Base-by-base conservation (phyloP, 768 basidiomycete species). In the Thelephora aurantiotincta region DNA sequence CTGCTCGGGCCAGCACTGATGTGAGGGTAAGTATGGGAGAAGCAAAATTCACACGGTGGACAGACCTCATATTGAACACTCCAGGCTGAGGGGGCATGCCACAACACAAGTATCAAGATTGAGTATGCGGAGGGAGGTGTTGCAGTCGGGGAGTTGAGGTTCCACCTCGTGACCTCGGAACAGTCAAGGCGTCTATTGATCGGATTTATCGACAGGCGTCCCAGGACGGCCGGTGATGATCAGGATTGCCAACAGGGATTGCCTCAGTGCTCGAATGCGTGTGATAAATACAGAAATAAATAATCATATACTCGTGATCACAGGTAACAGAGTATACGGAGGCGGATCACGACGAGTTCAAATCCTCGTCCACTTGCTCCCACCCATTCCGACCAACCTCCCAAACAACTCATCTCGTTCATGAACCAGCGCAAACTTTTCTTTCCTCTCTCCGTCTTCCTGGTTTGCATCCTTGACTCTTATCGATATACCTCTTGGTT, bases 361-460 rank as follows among this genome's bases (percentile, higher is more conserved):
- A 41, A 42, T 69, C 60, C 65, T 71, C 48, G 70, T 58, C 77
- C 78, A 79, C 26, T 65, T 65, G 41, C 61, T 62, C 18, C 71
- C 71, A 23, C 69, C 68, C 52, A 62, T 60, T 13, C 75, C 75
- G 14, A 82, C 67, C 11, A 84, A 68, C 49, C 79, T 62, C 38
- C 76, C 77, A 58, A 84, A 82, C 14, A 83, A 57, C 43, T 82
- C 80, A 58, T 83, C 78, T 5, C 80, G 72, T 20, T 63, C 67
- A 30, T 72, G 73, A 35, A 82, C 68, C 75, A 77, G 80, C 14
- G 62, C 51, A 55, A 83, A 80, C 53, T 62, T 73, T 45, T 75
- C 78, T 47, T 74, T 72, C 46, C 62, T 68, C 49, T 67, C 67
- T 30, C 57, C 59, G 11, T 57, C 65, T 13, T 64, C 61, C 5